phyloP scores from a whole-genome alignment of 257 asterid genomes.

The Lavandula angustifolia region DNA sequence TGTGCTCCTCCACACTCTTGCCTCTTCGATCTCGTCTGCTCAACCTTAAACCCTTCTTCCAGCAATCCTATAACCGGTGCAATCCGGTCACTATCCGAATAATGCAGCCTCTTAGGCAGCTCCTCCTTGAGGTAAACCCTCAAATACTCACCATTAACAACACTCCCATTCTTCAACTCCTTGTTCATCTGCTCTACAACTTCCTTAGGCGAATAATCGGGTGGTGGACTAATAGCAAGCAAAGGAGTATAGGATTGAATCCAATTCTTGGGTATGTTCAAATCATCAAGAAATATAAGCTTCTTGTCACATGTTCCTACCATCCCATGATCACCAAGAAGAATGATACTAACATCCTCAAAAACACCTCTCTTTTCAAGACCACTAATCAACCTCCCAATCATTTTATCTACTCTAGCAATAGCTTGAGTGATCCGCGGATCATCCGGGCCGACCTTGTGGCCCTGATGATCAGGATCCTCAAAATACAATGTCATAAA shows the following conservation, averaged over 20 bases:
- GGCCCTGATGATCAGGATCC: slow-evolving; percentile 85
- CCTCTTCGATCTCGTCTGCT: slow-evolving; percentile 44
- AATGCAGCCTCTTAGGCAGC: slow-evolving; percentile 66
- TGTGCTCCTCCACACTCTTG: slow-evolving; percentile 85
- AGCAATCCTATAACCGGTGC: slow-evolving; percentile 64
- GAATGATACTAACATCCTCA: slow-evolving; percentile 59
- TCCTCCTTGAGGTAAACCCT: slow-evolving; percentile 73
- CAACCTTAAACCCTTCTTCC: slow-evolving; percentile 72
- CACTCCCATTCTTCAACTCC: slow-evolving; percentile 56
- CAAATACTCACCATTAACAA: slow-evolving; percentile 57
- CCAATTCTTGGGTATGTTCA: slow-evolving; percentile 60
- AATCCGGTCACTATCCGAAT: slow-evolving; percentile 57
- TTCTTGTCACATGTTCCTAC: slow-evolving; percentile 73
- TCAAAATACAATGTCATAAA: slow-evolving; percentile 69
- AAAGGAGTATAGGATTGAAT: slow-evolving; percentile 58
- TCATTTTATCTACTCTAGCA: slow-evolving; percentile 52
- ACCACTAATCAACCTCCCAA: slow-evolving; percentile 66
- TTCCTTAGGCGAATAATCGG: slow-evolving; percentile 41
- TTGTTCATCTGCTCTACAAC: slow-evolving; percentile 59
- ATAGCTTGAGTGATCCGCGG: slow-evolving; percentile 59
- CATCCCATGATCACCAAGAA: slow-evolving; percentile 89
- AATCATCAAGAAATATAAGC: slow-evolving; percentile 62
- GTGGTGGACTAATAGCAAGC: slow-evolving; percentile 70
- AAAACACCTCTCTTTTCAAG: slow-evolving; percentile 63
- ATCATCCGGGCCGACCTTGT: slow-evolving; percentile 69